These are phyloP conservation scores for Diaporthe longicolla DNA, from an alignment of 2,329 filamentous ascomycete genomes.

Conservation along the genomic window DNA sequence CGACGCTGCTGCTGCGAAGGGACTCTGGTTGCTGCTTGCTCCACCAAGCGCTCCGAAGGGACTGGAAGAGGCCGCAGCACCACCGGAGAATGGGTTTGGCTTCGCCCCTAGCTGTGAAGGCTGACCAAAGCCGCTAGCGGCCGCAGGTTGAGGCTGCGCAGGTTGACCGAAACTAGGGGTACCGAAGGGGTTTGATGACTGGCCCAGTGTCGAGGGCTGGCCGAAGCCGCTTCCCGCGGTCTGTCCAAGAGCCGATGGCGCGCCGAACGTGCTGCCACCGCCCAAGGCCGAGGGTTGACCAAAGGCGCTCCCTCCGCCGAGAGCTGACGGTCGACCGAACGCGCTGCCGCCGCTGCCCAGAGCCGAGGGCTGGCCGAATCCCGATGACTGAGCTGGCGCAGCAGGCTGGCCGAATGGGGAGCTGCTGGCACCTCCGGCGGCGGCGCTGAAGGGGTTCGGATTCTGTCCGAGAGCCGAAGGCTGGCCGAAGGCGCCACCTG, in stretches of 20 bases:
- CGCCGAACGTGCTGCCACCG: slow-evolving; percentile 54
- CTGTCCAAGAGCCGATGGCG: slow-evolving; percentile 54
- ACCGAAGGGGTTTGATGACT: slow-evolving; percentile 50
- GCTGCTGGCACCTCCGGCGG: slow-evolving; percentile 3
- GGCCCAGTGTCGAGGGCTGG: slow-evolving; percentile 50
- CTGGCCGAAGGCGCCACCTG: slow-evolving; percentile 56
- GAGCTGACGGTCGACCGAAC: slow-evolving; percentile 51
- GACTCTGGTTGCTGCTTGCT: slow-evolving; percentile 34
- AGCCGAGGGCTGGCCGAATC: slow-evolving; percentile 58
- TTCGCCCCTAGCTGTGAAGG: slow-evolving; percentile 53
- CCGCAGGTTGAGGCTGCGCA: slow-evolving; percentile 47
- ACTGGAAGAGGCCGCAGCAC: slow-evolving; percentile 38
- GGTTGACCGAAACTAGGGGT: slow-evolving; percentile 52
- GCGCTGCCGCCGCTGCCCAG: slow-evolving; percentile 46
- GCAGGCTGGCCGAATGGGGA: slow-evolving; percentile 48
- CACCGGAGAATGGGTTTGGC: slow-evolving; percentile 49
- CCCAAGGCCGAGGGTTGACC: slow-evolving; percentile 49
- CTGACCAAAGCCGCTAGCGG: slow-evolving; percentile 52
- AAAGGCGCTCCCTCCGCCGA: slow-evolving; percentile 44
- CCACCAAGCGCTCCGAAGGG: slow-evolving; percentile 46
- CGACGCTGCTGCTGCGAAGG: slow-evolving; percentile 44
- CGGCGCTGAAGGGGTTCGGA: slow-evolving; percentile 58
- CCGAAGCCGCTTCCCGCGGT: slow-evolving; percentile 56
- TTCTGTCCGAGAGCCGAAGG: slow-evolving; percentile 53
- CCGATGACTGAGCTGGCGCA: slow-evolving; percentile 43